Evolutionary conservation across 164 flowering plant species (phyloP), one percentile per base, ranked within the genome.

Genomic region (Akebia trifoliata): DNA sequence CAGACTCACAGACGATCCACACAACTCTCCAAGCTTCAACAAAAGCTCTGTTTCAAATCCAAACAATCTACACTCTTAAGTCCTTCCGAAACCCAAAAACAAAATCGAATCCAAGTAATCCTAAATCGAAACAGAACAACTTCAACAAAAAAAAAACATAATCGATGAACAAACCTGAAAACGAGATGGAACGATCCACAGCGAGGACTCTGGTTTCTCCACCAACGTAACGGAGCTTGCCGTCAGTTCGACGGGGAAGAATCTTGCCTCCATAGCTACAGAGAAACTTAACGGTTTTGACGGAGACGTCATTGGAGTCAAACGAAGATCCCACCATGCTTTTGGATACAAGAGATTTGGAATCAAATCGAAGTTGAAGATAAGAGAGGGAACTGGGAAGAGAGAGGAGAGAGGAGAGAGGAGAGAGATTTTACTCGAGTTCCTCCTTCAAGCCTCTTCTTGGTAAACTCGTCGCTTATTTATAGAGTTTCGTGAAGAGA

Each of bases 211-310:
- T 85, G 31, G 87, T 86, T 4, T 78, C 68, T 28, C 94, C 94
- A 32, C 94, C 94, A 25, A 68, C 67, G 64, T 86, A 86, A 56
- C 94, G 87, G 72, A 86, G 94, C 50, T 76, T 83, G 43, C 86
- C 84, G 67, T 86, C 94, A 30, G 94, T 71, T 42, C 74, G 54
- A 65, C 94, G 87, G 31, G 94, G 94, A 26, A 82, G 72, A 55
- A 86, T 86, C 56, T 70, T 81, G 64, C 95, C 95, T 70, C 89
- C 95, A 60, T 87, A 87, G 61, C 95, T 87, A 56, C 85, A 84
- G 57, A 84, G 79, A 62, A 87, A 84, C 62, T 86, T 86, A 53
- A 84, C 63, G 55, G 81, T 64, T 63, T 25, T 43, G 29, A 51
- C 12, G 57, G 57, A 52, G 51, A 50, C 55, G 21, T 56, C 57